phyloP scores from a whole-genome alignment of 345 rosid genomes.

The Rhodomyrtus tomentosa region DNA sequence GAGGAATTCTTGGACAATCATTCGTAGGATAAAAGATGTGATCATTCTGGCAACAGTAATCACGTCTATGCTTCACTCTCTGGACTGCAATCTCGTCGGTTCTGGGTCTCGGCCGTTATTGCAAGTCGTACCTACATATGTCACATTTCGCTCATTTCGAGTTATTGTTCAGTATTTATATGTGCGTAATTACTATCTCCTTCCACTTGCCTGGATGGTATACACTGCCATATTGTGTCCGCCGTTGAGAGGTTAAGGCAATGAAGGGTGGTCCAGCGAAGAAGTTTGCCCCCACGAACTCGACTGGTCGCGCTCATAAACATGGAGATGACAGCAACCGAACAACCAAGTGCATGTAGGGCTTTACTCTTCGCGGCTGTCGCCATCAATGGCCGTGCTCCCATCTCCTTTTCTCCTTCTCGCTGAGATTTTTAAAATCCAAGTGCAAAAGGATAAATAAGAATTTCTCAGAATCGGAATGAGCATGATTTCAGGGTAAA shows the following conservation, averaged over 20 bases:
- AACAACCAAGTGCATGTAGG: neutral
- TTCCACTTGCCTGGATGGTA: neutral
- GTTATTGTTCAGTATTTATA: too few species aligned
- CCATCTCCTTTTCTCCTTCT: neutral
- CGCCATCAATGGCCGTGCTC: neutral
- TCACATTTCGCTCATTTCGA: neutral
- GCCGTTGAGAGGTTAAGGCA: neutral
- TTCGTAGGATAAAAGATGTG: neutral
- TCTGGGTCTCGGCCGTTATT: accelerated
- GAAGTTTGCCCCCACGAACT: neutral
- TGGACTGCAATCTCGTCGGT: accelerated
- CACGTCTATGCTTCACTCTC: neutral
- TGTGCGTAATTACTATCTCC: neutral
- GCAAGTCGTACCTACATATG: neutral
- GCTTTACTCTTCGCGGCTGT: neutral
- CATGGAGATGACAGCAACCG: neutral
- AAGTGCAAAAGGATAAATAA: neutral
- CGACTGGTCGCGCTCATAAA: neutral
- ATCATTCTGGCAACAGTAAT: neutral
- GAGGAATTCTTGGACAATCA: too few species aligned
- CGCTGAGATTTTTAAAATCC: too few species aligned
- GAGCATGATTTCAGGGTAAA: too few species aligned
- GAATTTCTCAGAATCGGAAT: too few species aligned
- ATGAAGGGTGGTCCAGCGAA: neutral
- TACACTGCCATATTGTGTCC: neutral